A percentile compares a stretch with the other conserved stretches of the same genome.
Conservation (phyloP, 2,329 filamentous ascomycete genomes). For the Lecanicillium sp. region DNA sequence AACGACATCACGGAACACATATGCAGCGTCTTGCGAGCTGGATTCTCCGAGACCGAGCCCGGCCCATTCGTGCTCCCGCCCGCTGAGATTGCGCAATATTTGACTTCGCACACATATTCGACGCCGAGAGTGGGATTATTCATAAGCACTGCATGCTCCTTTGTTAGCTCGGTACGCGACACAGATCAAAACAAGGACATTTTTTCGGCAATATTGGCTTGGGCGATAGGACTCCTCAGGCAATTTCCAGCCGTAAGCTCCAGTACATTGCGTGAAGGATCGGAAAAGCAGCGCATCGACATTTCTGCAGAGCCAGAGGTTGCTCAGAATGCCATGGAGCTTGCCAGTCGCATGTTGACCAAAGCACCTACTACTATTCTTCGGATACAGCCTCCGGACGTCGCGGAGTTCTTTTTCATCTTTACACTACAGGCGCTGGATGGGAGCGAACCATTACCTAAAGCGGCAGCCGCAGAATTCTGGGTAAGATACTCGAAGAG, state of each 20-base stretch:
- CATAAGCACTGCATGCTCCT: constrained; percentile 65
- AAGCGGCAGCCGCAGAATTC: constrained; percentile 66
- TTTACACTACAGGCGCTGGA: constrained; percentile 66
- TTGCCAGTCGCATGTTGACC: constrained; percentile 58
- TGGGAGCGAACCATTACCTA: constrained; percentile 68
- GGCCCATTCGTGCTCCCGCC: constrained; percentile 74
- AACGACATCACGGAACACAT: constrained; percentile 66
- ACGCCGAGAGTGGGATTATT: constrained; percentile 63
- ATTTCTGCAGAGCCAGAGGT: constrained; percentile 68
- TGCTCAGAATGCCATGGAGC: constrained; percentile 67
- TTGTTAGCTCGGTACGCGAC: constrained; percentile 53
- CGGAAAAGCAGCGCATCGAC: constrained; percentile 33
- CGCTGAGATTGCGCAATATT: constrained; percentile 58
- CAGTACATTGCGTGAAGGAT: background rate
- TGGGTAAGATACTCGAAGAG: too few species aligned
- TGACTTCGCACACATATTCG: constrained; percentile 52
- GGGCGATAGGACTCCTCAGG: constrained; percentile 57
- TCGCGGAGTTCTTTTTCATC: constrained; percentile 61
- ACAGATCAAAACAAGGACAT: constrained; percentile 40
- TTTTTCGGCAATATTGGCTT: constrained; percentile 49
- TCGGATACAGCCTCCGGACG: constrained; percentile 45
- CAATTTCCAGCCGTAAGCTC: constrained; percentile 53
- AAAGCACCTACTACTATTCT: constrained; percentile 59
- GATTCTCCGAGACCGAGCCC: constrained; percentile 67
- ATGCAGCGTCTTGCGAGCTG: constrained; percentile 65